A percentile compares a stretch with the other conserved stretches of the same genome.
phyloP scores from a whole-genome alignment of 1,284 basidiomycete genomes.

The Cystobasidium slooffiae region DNA sequence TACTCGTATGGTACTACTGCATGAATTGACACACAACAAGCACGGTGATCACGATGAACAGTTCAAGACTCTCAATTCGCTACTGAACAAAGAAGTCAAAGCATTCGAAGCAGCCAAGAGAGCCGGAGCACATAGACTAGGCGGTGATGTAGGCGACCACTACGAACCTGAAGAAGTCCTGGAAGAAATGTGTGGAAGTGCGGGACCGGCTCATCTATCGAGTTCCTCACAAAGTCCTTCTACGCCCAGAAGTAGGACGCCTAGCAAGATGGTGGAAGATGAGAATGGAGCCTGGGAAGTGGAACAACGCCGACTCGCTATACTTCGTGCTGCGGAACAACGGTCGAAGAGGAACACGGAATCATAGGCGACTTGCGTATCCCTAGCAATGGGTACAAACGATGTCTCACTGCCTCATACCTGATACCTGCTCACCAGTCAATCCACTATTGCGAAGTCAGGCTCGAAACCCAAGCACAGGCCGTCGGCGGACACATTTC shows the following conservation, averaged over 20 bases:
- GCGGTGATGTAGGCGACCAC: conserved; percentile 31
- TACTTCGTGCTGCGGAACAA: conserved; percentile 36
- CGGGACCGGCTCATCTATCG: conserved; percentile 8
- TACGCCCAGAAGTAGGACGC: not conserved
- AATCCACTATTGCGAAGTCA: too few species aligned
- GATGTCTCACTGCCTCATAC: too few species aligned
- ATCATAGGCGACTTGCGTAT: too few species aligned
- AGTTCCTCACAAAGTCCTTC: not conserved
- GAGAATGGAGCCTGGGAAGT: conserved; percentile 39
- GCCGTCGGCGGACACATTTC: too few species aligned
- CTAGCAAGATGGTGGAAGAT: conserved; percentile 32
- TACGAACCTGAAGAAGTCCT: conserved; percentile 42
- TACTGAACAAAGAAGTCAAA: conserved; percentile 71
- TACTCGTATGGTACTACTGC: conserved; percentile 70
- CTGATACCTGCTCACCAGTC: too few species aligned
- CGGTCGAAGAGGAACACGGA: conserved; percentile 12
- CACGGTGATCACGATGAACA: conserved; percentile 71
- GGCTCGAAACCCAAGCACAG: too few species aligned
- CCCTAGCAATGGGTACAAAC: too few species aligned
- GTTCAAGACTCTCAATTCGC: conserved; percentile 75
- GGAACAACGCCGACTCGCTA: conserved; percentile 34
- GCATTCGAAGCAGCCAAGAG: conserved; percentile 63
- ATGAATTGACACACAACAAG: conserved; percentile 75
- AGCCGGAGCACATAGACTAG: conserved; percentile 39
- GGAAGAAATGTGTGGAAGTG: conserved; percentile 41